phyloP scores from a whole-genome alignment of 164 flowering plant species.

The Annona cherimola region DNA sequence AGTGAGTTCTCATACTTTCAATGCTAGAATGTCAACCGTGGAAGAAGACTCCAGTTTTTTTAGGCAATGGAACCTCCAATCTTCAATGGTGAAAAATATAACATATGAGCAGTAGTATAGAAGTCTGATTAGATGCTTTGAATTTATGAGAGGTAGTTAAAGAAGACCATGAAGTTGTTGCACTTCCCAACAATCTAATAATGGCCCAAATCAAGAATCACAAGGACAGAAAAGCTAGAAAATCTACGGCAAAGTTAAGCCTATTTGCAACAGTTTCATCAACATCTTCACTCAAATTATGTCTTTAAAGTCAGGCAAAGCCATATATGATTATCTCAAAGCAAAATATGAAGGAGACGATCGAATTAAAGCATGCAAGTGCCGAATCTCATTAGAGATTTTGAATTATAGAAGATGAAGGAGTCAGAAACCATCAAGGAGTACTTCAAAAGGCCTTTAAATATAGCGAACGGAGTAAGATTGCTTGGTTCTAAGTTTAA shows the following conservation, averaged over 20 bases:
- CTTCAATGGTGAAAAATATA: background rate
- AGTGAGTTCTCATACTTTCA: background rate
- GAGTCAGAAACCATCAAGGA: no score
- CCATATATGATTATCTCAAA: no score
- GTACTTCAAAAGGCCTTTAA: background rate
- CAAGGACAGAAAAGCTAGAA: background rate
- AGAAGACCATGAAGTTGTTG: background rate
- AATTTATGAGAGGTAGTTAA: background rate
- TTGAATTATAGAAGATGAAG: background rate
- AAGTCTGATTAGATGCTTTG: background rate
- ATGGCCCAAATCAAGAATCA: background rate
- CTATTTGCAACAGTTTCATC: no score
- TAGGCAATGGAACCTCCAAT: background rate
- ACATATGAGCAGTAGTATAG: background rate
- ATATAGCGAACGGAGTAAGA: constrained; percentile 2
- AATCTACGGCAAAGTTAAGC: background rate
- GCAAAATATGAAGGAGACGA: background rate
- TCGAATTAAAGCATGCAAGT: no score
- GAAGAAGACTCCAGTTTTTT: background rate
- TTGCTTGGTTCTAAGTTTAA: background rate
- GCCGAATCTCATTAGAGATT: no score
- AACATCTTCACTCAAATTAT: background rate
- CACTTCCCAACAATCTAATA: background rate
- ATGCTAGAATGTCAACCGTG: background rate
- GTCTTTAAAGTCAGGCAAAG: background rate